phyloP scores from a whole-genome alignment of 805 yeast genomes.

The Monosporozyma servazzii region DNA sequence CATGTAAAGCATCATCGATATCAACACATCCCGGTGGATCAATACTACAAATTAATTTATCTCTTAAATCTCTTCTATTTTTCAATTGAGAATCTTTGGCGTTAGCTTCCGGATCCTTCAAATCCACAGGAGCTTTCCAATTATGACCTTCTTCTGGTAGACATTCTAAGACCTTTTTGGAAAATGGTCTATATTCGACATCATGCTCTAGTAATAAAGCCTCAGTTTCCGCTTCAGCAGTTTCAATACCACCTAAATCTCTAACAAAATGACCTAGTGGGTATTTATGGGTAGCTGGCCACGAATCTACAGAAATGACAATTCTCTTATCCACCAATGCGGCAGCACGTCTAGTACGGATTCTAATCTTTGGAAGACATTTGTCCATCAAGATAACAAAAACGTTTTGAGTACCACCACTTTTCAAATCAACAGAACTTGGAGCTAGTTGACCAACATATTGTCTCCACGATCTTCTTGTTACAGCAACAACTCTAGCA shows the following conservation, averaged over 20 bases:
- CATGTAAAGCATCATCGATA: slow-evolving; percentile 97
- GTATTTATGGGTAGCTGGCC: slow-evolving; percentile 76
- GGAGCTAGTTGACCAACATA: slow-evolving; percentile 92
- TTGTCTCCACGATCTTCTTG: slow-evolving; percentile 88
- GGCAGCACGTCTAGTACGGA: slow-evolving; percentile 76
- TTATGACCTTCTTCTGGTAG: slow-evolving; percentile 87
- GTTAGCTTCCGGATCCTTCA: slow-evolving; percentile 45
- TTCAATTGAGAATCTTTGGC: slow-evolving; percentile 38
- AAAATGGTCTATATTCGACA: slow-evolving; percentile 92
- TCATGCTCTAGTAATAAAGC: slow-evolving; percentile 90
- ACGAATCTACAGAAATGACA: slow-evolving; percentile 83
- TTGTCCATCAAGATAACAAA: slow-evolving; percentile 85
- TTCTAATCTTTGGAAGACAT: slow-evolving; percentile 76
- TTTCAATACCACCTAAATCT: slow-evolving; percentile 80
- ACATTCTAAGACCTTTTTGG: slow-evolving; percentile 85
- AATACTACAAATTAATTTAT: slow-evolving; percentile 83
- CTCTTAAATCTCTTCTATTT: slow-evolving; percentile 78
- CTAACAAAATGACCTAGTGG: slow-evolving; percentile 96
- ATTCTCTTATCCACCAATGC: slow-evolving; percentile 83
- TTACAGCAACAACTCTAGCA: slow-evolving; percentile 79
- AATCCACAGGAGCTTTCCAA: slow-evolving; percentile 76
- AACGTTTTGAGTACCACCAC: slow-evolving; percentile 63
- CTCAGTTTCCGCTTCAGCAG: slow-evolving; percentile 92
- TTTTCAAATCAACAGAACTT: slow-evolving; percentile 51
- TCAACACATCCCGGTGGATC: slow-evolving; percentile 99